Percentiles rank a stretch among this genome's conserved stretches.
These are phyloP conservation scores for Malassezia globosa DNA, from an alignment of 1,284 basidiomycete genomes.

Conservation along the genomic window DNA sequence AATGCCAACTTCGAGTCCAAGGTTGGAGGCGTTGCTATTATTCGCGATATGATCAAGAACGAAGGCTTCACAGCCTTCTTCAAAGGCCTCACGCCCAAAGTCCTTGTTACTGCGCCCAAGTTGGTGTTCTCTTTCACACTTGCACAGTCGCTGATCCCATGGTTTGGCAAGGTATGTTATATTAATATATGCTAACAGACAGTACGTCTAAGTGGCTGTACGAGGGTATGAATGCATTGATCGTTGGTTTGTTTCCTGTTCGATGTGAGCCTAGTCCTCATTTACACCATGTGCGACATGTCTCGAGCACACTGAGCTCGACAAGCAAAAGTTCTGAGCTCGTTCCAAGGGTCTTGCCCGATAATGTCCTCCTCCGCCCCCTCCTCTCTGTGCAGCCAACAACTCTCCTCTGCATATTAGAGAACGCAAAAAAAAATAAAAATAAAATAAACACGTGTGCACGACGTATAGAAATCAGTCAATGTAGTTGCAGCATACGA, in stretches of 20 bases:
- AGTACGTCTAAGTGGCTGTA: slow-evolving; percentile 1
- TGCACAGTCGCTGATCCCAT: slow-evolving; percentile 87
- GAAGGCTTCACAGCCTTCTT: slow-evolving; percentile 83
- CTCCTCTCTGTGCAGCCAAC: no score
- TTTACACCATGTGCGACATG: no score
- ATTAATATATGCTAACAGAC: slow-evolving; percentile 15
- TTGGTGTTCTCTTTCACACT: slow-evolving; percentile 96
- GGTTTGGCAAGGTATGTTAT: slow-evolving; percentile 60
- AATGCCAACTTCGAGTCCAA: slow-evolving; percentile 94
- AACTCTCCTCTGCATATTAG: no score
- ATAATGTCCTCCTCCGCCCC: no score
- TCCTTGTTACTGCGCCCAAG: slow-evolving; percentile 93
- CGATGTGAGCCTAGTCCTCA: no score
- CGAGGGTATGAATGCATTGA: neutral
- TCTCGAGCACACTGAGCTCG: no score
- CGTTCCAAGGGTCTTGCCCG: no score
- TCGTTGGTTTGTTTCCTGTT: no score
- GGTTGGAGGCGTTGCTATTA: slow-evolving; percentile 68
- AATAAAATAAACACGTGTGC: no score
- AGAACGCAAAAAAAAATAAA: no score
- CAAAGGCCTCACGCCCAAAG: slow-evolving; percentile 72
- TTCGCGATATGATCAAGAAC: slow-evolving; percentile 74
- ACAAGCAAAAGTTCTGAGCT: no score
- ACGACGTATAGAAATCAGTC: slow-evolving; percentile 3
- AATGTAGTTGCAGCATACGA: slow-evolving; percentile 25